Evolutionary conservation across 2,329 filamentous ascomycete species (phyloP), one percentile per base, ranked within the genome.

Genomic region (Alternaria sp.): DNA sequence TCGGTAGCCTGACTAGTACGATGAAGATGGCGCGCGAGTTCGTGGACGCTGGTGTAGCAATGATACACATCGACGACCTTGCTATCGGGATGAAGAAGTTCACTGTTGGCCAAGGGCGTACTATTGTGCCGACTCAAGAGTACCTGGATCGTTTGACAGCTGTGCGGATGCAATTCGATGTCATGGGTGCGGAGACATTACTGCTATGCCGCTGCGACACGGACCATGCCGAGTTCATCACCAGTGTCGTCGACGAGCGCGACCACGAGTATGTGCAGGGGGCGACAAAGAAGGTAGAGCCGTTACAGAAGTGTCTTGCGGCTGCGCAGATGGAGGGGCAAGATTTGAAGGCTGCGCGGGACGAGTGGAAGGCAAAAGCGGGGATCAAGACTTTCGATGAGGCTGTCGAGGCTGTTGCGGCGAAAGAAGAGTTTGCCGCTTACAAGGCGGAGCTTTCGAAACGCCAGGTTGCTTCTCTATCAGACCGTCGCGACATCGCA

Each of bases 31-130:
- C 78, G 6, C 70, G 73, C 25, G 71, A 75, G n/a, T 82, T 83
- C 59, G 80, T 82, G n/a, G 81, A 82, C 47, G 74, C 77, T 13
- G 81, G 81, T 6, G 81, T 81, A 2, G 81, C 81, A 10, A 81
- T 81, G 77, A 80, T 83, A 47, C 81, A 83, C 56, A 73, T 83
- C 5, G 81, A 83, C 57, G 81, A 83, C 59, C 67, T 83, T 28
- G 81, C 81, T 0, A 80, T 82, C 21, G 81, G 81, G 6, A 73
- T 82, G 68, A 82, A 83, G 70, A 83, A 82, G 66, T 83, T 82
- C 55, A 83, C 81, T 1, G 73, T 79, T 15, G 80, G 81, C 0
- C 73, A 82, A 55, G 81, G 80, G 3, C 69, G 79, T 6, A 82
- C 81, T 0, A 71, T 83, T 0, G 78, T 83, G 5, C 79, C 81